Conservation (phyloP, 306 rosid genomes). For the Inga oerstediana region DNA sequence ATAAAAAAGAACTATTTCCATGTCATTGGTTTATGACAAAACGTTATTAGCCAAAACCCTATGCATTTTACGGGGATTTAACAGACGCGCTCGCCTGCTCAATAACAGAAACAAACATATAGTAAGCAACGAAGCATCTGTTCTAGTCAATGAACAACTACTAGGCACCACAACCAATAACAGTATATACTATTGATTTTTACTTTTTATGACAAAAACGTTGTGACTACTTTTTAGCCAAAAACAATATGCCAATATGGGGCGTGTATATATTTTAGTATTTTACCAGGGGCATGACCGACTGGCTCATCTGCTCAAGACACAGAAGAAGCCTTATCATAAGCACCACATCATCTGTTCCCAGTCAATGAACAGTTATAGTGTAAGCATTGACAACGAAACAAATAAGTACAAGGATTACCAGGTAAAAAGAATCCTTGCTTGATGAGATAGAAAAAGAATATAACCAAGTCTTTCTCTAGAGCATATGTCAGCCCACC, state of each 20-base stretch:
- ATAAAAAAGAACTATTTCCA: not conserved
- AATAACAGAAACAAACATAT: not conserved
- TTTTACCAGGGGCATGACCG: not conserved
- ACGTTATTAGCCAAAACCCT: not conserved
- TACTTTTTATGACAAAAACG: not conserved
- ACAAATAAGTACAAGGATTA: not conserved
- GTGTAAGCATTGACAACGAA: not conserved
- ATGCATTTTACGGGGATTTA: no score
- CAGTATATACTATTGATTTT: not conserved
- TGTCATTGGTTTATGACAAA: not conserved
- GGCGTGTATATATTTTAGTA: not conserved
- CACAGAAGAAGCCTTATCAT: constrained; percentile 3
- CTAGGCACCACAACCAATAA: not conserved
- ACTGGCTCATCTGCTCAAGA: not conserved
- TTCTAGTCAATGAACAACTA: not conserved
- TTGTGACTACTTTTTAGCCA: not conserved
- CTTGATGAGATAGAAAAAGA: constrained; percentile 18
- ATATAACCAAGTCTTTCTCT: constrained; percentile 10
- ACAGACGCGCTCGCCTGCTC: not conserved
- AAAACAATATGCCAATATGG: not conserved
- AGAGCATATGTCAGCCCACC: constrained; percentile 36
- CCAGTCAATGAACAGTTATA: not conserved
- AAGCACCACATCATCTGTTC: not conserved
- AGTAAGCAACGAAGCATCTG: not conserved
- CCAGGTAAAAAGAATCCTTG: not conserved